Conservation (phyloP, 2,329 filamentous ascomycete species). For the Stenocarpella maydis region DNA sequence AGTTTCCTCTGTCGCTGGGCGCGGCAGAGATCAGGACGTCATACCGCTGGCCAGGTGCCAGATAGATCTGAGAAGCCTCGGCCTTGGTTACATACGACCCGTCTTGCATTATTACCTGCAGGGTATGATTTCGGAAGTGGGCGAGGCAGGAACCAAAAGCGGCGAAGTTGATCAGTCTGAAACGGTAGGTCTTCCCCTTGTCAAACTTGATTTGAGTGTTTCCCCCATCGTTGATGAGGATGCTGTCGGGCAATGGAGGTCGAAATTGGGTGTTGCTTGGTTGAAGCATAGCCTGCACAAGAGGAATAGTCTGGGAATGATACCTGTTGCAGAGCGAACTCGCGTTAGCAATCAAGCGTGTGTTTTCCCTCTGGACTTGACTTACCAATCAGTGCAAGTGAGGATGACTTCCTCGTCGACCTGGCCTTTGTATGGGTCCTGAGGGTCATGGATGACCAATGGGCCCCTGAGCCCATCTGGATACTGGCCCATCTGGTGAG, state of each 20-base stretch:
- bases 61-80: constrained; percentile 49
- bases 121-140: constrained; percentile 53
- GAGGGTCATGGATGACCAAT: constrained; percentile 63
- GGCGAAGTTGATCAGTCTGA: constrained; percentile 56
- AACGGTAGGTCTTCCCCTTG: constrained; percentile 55
- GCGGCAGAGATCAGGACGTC: constrained; percentile 50
- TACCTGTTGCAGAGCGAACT: constrained; percentile 47
- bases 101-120: constrained; percentile 56
- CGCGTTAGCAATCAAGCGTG: background rate
- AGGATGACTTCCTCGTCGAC: constrained; percentile 64
- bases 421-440: constrained; percentile 55
- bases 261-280: constrained; percentile 49
- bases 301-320: constrained; percentile 47
- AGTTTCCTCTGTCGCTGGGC: constrained; percentile 49
- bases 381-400: constrained; percentile 48
- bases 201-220: constrained; percentile 48
- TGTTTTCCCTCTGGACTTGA: background rate
- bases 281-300: constrained; percentile 51
- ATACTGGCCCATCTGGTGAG: constrained; percentile 70
- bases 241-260: constrained; percentile 52
- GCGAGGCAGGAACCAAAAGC: constrained; percentile 54
- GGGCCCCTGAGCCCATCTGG: constrained; percentile 68
- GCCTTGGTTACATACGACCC: constrained; percentile 49
- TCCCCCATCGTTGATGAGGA: constrained; percentile 54
- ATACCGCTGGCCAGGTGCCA: constrained; percentile 55